A percentile compares a stretch with the other conserved stretches of the same genome.
Evolutionary conservation across 768 basidiomycete genomes (phyloP).

Genomic region (Piloderma croceum): DNA sequence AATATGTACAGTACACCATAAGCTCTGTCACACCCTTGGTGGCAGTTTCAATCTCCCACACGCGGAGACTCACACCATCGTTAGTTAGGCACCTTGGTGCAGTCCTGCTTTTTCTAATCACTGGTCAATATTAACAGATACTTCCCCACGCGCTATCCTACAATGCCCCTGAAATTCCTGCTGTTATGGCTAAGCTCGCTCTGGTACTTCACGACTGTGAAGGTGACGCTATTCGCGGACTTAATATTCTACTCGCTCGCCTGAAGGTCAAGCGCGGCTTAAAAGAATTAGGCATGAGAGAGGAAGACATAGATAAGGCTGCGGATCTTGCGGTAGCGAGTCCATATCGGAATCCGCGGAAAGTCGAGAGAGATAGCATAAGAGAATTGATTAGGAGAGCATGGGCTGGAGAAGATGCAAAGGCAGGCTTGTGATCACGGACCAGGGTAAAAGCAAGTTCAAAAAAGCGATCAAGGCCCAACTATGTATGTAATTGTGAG

Average conservation of each 20-base stretch:
- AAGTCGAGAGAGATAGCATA: constrained; percentile 30
- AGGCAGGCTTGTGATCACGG: too few relatives aligned
- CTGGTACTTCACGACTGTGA: too few relatives aligned
- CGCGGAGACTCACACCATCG: constrained; percentile 38
- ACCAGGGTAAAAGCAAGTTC: too few relatives aligned
- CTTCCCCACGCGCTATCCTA: constrained; percentile 37
- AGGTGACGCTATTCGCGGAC: too few relatives aligned
- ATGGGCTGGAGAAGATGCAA: constrained; percentile 27
- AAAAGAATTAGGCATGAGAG: constrained; percentile 35
- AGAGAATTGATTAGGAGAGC: constrained; percentile 24
- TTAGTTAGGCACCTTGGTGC: too few relatives aligned
- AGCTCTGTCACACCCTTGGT: constrained; percentile 35
- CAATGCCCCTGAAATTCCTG: constrained; percentile 29
- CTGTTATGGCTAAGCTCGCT: constrained; percentile 29
- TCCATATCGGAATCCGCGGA: constrained; percentile 37
- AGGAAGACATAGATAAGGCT: constrained; percentile 33
- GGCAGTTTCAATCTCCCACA: constrained; percentile 37
- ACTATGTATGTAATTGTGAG: too few relatives aligned
- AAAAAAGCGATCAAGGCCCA: too few relatives aligned
- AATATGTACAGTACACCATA: constrained; percentile 41
- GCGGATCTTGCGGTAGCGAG: constrained; percentile 32
- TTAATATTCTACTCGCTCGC: too few relatives aligned
- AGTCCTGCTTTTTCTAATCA: too few relatives aligned
- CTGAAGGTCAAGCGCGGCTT: constrained; percentile 29
- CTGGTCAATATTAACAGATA: too few relatives aligned